Base-by-base conservation (phyloP, 345 rosid species). In the Ceriops decandra region DNA sequence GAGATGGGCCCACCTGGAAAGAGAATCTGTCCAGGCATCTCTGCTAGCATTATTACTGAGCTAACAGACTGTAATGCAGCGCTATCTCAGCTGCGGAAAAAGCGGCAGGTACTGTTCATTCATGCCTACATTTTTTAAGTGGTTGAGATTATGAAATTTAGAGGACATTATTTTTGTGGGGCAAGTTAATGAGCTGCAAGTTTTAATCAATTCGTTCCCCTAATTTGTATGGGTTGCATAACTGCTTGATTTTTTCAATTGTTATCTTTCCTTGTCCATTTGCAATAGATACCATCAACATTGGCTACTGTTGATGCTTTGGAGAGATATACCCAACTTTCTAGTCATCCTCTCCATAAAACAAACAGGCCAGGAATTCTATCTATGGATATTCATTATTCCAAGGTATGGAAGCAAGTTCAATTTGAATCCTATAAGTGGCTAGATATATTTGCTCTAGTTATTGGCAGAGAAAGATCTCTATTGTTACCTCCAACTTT, bases 321-420 rank as follows among this genome's bases (percentile, higher is more conserved):
- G 80, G 93, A 88, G 92, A 85, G 83, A 71, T 92, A 85, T 75
- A 95, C 96, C 47, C 98, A 92, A 81, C 88, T 95, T 66, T 87
- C 95, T 52, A 91, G 98, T 83, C 95, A 91, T 79, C 99, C 98
- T 4, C 93, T 95, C 72, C 98, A 90, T 77, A 87, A 90, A 77
- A 85, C 96, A 63, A 92, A 70, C 84, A 95, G 83, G 72, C 96
- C 96, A 0, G 96, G 98, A 71, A 83, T 95, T 71, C 57, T 81
- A 47, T 90, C 93, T 1, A 76, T 92, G 70, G 93, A 95, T 76
- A 87, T 92, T 68, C 74, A 82, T 46, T 71, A 76, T 77, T 77
- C 91, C 31, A 90, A 92, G 98, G 99, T 92, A 66, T 33, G 17
- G 60, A 33, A n/a, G 75, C 62, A 19, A 42, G 1, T 56, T 26